Conservation (phyloP, 345 rosid species). For the Triadica sebifera region DNA sequence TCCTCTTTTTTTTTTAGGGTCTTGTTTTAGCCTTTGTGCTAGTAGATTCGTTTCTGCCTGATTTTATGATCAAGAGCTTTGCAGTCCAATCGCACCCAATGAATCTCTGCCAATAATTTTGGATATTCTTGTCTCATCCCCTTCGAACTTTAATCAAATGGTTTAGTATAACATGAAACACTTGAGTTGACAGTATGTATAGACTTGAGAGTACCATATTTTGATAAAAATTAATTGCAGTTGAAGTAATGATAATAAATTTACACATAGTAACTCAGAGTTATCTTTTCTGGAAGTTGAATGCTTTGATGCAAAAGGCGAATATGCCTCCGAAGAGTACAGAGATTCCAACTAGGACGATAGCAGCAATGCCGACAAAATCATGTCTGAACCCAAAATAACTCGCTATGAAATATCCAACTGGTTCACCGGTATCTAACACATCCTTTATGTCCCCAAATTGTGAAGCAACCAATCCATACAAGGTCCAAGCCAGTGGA, state of each 20-base stretch:
- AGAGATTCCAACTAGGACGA: slow-evolving; percentile 45
- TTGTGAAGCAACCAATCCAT: slow-evolving; percentile 55
- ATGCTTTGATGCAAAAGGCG: slow-evolving; percentile 62
- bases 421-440: slow-evolving; percentile 46
- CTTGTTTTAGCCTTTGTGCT: background rate
- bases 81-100: background rate
- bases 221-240: too few species aligned
- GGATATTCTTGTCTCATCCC: too few species aligned
- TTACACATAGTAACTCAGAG: too few species aligned
- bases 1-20: background rate
- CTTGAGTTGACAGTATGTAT: too few species aligned
- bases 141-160: too few species aligned
- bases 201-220: too few species aligned
- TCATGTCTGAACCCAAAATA: slow-evolving; percentile 64
- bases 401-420: slow-evolving; percentile 45
- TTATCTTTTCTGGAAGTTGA: slow-evolving; percentile 79
- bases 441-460: slow-evolving; percentile 44
- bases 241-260: too few species aligned
- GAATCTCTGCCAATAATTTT: background rate
- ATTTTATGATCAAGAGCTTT: background rate
- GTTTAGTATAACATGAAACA: too few species aligned
- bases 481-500: slow-evolving; percentile 58
- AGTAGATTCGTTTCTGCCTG: background rate
- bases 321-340: slow-evolving; percentile 61
- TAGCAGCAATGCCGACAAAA: slow-evolving; percentile 51